Conservation (phyloP, 345 rosid species). For the Conringia planisiliqua region DNA sequence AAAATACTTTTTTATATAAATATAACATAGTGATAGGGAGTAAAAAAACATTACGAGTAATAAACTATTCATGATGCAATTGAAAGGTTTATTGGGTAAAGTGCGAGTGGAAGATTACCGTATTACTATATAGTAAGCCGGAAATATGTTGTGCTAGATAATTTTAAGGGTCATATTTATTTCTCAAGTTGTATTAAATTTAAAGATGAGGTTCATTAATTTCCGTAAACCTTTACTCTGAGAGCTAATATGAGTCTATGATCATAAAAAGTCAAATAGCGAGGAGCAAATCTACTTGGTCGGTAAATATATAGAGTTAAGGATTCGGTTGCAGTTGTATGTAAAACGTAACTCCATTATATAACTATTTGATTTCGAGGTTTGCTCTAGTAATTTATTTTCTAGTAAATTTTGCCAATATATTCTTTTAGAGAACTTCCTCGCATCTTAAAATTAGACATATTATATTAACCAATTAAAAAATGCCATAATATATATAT, state of each 20-base stretch:
- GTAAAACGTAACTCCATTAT: background rate
- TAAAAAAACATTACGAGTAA: no score
- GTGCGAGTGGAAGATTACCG: conserved; percentile 3
- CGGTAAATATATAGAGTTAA: background rate
- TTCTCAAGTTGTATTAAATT: conserved; percentile 4
- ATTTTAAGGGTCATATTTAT: background rate
- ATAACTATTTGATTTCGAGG: background rate
- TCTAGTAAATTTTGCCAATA: background rate
- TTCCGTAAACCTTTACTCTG: background rate
- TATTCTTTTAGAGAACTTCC: background rate
- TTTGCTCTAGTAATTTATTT: conserved; percentile 3
- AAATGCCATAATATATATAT: background rate
- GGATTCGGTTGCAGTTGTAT: background rate
- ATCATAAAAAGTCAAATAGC: conserved; percentile 8
- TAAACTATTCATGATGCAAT: background rate
- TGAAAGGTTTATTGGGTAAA: background rate
- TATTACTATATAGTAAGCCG: background rate
- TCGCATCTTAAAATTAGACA: conserved; percentile 6
- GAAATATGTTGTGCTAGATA: background rate
- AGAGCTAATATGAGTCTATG: conserved; percentile 5
- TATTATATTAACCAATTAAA: background rate
- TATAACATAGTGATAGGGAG: no score
- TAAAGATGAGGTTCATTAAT: background rate
- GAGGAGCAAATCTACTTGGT: background rate
- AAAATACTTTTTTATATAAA: no score